phyloP scores from a whole-genome alignment of 345 rosid genomes.

The Eucalyptus shirleyi region DNA sequence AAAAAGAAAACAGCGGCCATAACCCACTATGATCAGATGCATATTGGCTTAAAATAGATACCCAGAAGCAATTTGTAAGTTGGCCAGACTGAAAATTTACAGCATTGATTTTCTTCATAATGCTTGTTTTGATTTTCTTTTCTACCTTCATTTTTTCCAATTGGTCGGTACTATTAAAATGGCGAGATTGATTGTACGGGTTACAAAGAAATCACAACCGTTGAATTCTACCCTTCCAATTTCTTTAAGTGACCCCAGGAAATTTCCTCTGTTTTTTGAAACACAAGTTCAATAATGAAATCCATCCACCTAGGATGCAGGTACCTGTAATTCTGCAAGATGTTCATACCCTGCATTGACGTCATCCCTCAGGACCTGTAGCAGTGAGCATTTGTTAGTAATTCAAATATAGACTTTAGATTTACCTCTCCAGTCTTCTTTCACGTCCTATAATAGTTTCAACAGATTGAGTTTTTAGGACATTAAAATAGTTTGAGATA shows the following conservation, averaged over 20 bases:
- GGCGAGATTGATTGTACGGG: neutral
- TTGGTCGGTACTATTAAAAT: neutral
- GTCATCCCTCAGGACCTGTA: slow-evolving; percentile 29
- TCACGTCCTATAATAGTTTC: neutral
- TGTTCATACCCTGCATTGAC: slow-evolving; percentile 62
- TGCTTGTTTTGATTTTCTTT: neutral
- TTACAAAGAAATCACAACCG: neutral
- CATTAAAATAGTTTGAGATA: neutral
- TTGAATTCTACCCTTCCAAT: neutral
- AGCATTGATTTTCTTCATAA: neutral
- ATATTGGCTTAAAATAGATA: too few species aligned
- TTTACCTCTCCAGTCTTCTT: neutral
- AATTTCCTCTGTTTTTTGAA: too few species aligned
- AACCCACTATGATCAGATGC: too few species aligned
- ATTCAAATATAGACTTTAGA: too few species aligned
- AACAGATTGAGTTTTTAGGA: neutral
- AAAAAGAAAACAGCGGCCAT: too few species aligned
- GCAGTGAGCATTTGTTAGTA: too few species aligned
- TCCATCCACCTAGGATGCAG: neutral
- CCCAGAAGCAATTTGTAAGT: too few species aligned
- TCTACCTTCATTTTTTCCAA: neutral
- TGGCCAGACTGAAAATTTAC: neutral
- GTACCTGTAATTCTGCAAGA: slow-evolving; percentile 41
- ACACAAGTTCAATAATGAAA: neutral
- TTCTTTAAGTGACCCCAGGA: neutral